A percentile compares a stretch with the other conserved stretches of the same genome.
phyloP scores from a whole-genome alignment of 495 filamentous ascomycete species.

The Clohesyomyces aquaticus region DNA sequence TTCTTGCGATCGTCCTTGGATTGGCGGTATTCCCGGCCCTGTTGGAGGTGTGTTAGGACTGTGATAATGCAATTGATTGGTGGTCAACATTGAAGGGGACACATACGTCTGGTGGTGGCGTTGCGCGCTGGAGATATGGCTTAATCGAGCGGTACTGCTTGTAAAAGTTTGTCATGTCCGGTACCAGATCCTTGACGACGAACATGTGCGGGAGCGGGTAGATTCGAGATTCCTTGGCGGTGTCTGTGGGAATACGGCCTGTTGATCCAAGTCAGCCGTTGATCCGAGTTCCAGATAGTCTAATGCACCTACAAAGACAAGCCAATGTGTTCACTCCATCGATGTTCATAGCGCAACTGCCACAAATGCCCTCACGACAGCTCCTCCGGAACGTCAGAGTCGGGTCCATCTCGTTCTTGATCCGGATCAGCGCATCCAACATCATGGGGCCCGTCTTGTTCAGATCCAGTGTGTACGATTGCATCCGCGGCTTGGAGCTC shows the following conservation, averaged over 20 bases:
- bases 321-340: slow-evolving; percentile 96
- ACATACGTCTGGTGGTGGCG: slow-evolving; percentile 73
- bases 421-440: slow-evolving; percentile 90
- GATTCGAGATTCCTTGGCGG: slow-evolving; percentile 81
- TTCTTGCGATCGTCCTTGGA: slow-evolving; percentile 88
- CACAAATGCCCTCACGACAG: slow-evolving; percentile 97
- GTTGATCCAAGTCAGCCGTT: slow-evolving; percentile 15
- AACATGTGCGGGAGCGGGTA: slow-evolving; percentile 99
- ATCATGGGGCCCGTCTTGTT: slow-evolving; percentile 99
- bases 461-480: slow-evolving; percentile 88
- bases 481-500: slow-evolving; percentile 89
- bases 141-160: slow-evolving; percentile 99
- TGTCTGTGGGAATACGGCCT: slow-evolving; percentile 94
- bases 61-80: slow-evolving; percentile 2
- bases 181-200: slow-evolving; percentile 97
- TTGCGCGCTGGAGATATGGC: slow-evolving; percentile 91
- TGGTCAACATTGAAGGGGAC: neutral
- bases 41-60: slow-evolving; percentile 16
- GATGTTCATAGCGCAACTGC: slow-evolving; percentile 99
- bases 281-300: neutral
- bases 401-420: slow-evolving; percentile 99
- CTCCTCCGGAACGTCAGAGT: slow-evolving; percentile 93
- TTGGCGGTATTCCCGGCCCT: slow-evolving; percentile 90
- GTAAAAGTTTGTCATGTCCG: slow-evolving; percentile 97
- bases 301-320: slow-evolving; percentile 81